phyloP scores from a whole-genome alignment of 2,329 filamentous ascomycete species.

The Paramyrothecium roridum region DNA sequence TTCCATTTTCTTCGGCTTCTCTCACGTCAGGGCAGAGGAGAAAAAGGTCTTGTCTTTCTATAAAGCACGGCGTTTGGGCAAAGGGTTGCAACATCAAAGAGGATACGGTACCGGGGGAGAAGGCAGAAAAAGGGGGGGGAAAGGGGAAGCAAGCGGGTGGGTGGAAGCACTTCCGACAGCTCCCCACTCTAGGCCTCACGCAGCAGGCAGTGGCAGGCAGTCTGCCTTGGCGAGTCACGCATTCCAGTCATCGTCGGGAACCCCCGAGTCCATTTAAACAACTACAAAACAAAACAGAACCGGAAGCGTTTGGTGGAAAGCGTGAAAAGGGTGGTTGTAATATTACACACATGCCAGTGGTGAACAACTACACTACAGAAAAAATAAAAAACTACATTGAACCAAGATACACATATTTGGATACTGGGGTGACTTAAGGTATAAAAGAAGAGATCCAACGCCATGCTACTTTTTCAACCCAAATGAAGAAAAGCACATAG shows the following conservation, averaged over 20 bases:
- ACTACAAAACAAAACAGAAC: too few relatives aligned
- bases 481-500: constrained; percentile 1
- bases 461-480: not conserved
- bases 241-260: not conserved
- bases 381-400: too few relatives aligned
- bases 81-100: constrained; percentile 9
- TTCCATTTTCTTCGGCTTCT: not conserved
- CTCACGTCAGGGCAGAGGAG: not conserved
- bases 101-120: not conserved
- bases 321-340: too few relatives aligned
- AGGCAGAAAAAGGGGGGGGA: too few relatives aligned
- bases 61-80: constrained; percentile 29
- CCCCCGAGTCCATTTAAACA: not conserved
- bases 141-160: too few relatives aligned
- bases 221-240: not conserved
- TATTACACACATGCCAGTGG: not conserved
- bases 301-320: too few relatives aligned
- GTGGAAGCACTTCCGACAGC: too few relatives aligned
- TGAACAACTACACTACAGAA: not conserved
- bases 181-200: too few relatives aligned
- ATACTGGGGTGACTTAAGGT: not conserved
- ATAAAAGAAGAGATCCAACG: not conserved
- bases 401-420: not conserved
- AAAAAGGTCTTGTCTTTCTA: constrained; percentile 9
- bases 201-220: too few relatives aligned